phyloP scores from a whole-genome alignment of 306 rosid genomes.

The Prunus salicina region DNA sequence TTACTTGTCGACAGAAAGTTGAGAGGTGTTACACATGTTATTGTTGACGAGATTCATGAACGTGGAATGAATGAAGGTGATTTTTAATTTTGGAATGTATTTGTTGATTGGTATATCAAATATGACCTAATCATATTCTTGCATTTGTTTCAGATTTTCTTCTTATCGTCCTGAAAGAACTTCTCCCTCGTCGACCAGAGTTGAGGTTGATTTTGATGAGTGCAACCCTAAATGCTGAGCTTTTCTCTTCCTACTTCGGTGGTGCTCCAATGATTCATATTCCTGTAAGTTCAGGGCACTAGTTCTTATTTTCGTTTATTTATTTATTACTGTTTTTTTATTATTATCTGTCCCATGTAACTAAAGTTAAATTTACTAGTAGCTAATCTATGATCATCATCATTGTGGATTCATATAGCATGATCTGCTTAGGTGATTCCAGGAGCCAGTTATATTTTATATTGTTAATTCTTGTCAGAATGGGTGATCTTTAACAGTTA shows the following conservation, averaged over 20 bases:
- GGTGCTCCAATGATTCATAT: constrained; percentile 49
- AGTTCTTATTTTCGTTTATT: neutral
- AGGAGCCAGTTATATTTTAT: neutral
- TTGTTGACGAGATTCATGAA: constrained; percentile 98
- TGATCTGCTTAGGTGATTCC: neutral
- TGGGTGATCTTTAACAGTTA: too few relatives aligned
- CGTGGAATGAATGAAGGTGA: constrained; percentile 99
- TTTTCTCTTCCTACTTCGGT: constrained; percentile 48
- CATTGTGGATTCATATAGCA: neutral
- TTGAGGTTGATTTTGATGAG: constrained; percentile 51
- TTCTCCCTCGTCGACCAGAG: constrained; percentile 46
- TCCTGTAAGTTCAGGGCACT: constrained; percentile 35
- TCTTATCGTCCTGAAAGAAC: constrained; percentile 51
- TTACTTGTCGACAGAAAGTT: constrained; percentile 84
- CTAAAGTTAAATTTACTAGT: neutral
- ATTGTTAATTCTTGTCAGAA: too few relatives aligned
- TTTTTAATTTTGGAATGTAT: neutral
- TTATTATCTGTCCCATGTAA: neutral
- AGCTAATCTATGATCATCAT: neutral
- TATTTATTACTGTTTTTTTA: neutral
- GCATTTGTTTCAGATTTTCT: constrained; percentile 41
- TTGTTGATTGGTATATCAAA: constrained; percentile 17
- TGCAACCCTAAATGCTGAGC: constrained; percentile 46
- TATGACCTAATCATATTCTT: neutral
- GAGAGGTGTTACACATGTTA: constrained; percentile 80